Percentiles rank a stretch among this genome's conserved stretches.
phyloP scores from a whole-genome alignment of 2,329 filamentous ascomycete genomes.

The Ceratocystiopsis sp. region DNA sequence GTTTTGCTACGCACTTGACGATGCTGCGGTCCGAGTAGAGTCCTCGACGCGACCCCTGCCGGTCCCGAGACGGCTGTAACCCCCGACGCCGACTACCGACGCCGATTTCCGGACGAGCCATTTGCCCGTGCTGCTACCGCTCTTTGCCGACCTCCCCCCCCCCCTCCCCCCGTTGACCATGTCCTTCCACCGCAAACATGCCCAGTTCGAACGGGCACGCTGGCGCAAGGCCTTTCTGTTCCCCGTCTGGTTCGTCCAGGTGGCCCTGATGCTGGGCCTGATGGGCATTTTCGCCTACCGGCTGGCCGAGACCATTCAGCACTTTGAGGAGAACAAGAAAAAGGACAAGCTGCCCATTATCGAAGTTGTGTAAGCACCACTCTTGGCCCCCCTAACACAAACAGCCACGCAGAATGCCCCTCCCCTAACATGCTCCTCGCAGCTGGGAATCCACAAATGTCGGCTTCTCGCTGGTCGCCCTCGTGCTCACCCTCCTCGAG shows the following conservation, averaged over 20 bases:
- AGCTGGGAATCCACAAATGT: slow-evolving; percentile 38
- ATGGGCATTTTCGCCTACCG: slow-evolving; percentile 37
- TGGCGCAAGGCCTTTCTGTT: slow-evolving; percentile 32
- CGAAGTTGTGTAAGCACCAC: no score
- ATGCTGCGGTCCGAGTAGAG: no score
- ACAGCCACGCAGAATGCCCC: slow-evolving; percentile 20
- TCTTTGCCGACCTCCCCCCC: neutral
- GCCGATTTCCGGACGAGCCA: neutral
- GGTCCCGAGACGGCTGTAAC: no score
- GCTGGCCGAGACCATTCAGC: slow-evolving; percentile 27
- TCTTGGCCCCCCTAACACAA: no score
- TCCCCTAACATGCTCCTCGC: slow-evolving; percentile 29
- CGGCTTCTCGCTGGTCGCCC: slow-evolving; percentile 27
- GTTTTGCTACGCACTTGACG: no score
- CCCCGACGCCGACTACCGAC: no score
- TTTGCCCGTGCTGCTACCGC: neutral
- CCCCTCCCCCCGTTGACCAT: slow-evolving; percentile 1
- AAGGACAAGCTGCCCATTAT: no score
- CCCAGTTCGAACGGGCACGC: slow-evolving; percentile 32
- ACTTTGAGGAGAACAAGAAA: slow-evolving; percentile 26
- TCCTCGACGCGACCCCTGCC: no score
- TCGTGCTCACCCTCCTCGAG: slow-evolving; percentile 27
- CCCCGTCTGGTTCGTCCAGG: slow-evolving; percentile 33
- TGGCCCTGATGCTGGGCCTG: slow-evolving; percentile 25
- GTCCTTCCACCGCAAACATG: slow-evolving; percentile 27